Base-by-base conservation (phyloP, 2,329 filamentous ascomycete genomes). In the Didymella lethalis region DNA sequence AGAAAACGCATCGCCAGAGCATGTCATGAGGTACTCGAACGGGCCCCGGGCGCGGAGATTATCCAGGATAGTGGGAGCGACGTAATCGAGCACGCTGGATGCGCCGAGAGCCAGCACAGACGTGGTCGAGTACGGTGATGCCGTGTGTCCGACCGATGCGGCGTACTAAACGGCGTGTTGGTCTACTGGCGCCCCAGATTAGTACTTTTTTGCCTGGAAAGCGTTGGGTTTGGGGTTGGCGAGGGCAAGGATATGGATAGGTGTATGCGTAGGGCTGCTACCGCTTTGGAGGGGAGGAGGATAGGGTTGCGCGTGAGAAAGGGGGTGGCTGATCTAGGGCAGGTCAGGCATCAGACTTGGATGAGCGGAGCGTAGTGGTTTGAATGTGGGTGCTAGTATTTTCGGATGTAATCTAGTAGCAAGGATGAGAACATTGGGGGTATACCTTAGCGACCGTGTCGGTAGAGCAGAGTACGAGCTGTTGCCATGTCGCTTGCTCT, bases 131-230 rank as follows among this genome's bases (percentile, higher is more conserved):
- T 18, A 31, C 0, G 31, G 31, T 4, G 46, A 48, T 6, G 46
- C 46, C 5, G 46, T 48, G 31, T 36, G 46, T 2, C 46, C 31
- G 3, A 48, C 18, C 3, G 29, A 25, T 8, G 46, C 46, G 14
- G 70, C 69, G 46, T 66, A 72, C 46, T 72, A 66, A 0, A 67
- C 66, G 14, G 67, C 69, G 63, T 72, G 69, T 48, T 62, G 64
- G 29, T 68, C 68, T 10, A 73, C 67, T 18, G 69, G 70, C 66
- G 31, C 66, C 69, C 71, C 70, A 72, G 23, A 74, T 57, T 3
- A 72, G 56, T 2, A 71, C 67, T 46, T 65, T 70, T 23, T 69
- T 68, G 26, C 68, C 61, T 44, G n/a, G 45, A 11, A 18, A 18
- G 16, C 8, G 20, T 20, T 20, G 31, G 31, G 18, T 25, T 4